phyloP scores from a whole-genome alignment of 441 rosid genomes.

The Brassica hybrid region DNA sequence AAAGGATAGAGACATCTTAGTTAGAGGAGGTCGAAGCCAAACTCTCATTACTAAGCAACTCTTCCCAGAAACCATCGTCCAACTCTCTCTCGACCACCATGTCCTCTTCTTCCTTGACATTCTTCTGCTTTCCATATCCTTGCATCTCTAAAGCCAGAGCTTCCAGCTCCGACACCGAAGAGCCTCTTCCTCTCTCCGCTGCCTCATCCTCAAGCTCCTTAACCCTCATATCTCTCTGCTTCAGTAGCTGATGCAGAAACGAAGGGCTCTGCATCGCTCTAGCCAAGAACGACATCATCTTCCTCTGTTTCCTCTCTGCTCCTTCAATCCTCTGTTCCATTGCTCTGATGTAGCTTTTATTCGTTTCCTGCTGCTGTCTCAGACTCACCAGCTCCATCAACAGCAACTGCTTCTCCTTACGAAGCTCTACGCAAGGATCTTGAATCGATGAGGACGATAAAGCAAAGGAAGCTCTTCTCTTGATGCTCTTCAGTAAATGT shows the following conservation, averaged over 20 bases:
- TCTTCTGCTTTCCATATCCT: conserved; percentile 54
- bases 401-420: conserved; percentile 66
- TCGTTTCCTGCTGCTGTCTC: conserved; percentile 74
- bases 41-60: conserved; percentile 57
- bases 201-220: conserved; percentile 69
- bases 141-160: conserved; percentile 86
- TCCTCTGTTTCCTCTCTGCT: conserved; percentile 80
- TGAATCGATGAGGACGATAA: conserved; percentile 29
- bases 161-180: conserved; percentile 68
- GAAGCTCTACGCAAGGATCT: conserved; percentile 61
- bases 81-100: conserved; percentile 56
- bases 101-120: conserved; percentile 36
- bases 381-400: conserved; percentile 73
- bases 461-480: conserved; percentile 55
- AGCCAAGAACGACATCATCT: conserved; percentile 91
- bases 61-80: conserved; percentile 84
- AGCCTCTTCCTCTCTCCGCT: conserved; percentile 34
- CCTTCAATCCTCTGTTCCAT: conserved; percentile 75
- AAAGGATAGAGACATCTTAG: background rate
- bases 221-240: conserved; percentile 55
- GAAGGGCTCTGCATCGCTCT: conserved; percentile 76
- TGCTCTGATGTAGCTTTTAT: conserved; percentile 54
- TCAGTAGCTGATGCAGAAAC: conserved; percentile 65
- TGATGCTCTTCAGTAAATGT: conserved; percentile 69
- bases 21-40: conserved; percentile 33